Conservation (phyloP, 2,329 filamentous ascomycete genomes). For the Nakataea oryzae region DNA sequence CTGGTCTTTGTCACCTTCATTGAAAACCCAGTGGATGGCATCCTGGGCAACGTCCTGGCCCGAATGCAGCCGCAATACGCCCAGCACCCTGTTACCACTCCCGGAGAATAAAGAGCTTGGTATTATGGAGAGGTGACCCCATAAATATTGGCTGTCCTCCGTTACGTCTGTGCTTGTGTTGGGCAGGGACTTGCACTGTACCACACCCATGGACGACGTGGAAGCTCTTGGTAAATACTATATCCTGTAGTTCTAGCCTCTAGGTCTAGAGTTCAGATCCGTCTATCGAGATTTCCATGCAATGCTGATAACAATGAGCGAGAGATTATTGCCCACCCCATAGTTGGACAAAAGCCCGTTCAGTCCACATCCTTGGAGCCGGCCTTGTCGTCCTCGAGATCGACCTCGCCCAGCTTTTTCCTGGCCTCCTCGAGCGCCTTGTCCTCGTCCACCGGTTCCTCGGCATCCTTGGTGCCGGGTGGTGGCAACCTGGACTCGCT, state of each 20-base stretch:
- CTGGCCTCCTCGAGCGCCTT: conserved; percentile 26
- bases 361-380: conserved; percentile 34
- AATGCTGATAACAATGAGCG: neutral
- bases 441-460: conserved; percentile 18
- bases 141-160: no score
- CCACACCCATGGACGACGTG: no score
- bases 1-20: no score
- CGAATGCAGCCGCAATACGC: no score
- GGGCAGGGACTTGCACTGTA: no score
- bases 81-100: no score
- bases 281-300: neutral
- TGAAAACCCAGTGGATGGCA: no score
- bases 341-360: neutral
- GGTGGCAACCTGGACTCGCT: conserved; percentile 5
- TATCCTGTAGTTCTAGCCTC: neutral
- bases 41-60: no score
- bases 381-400: conserved; percentile 14
- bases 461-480: conserved; percentile 4
- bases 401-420: conserved; percentile 20
- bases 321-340: neutral
- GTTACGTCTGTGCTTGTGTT: no score
- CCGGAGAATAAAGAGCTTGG: no score
- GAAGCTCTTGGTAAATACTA: no score
- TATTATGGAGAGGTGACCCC: no score
- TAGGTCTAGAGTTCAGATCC: neutral